Evolutionary conservation across 139 green algal genomes (phyloP).

Genomic region (Volvox africanus): DNA sequence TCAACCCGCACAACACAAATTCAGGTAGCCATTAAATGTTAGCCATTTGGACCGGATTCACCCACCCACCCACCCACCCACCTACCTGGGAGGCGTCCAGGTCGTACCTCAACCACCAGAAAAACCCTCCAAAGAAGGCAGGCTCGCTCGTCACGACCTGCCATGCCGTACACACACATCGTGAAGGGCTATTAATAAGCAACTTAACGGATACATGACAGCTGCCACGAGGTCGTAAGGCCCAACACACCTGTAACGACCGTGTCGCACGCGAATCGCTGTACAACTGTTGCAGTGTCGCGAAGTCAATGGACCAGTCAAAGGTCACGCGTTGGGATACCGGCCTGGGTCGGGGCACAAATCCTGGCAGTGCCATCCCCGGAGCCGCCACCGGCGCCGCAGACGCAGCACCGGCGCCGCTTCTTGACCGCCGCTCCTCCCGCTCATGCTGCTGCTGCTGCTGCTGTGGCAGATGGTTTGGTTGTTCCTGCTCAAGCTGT

Average conservation of each 20-base stretch:
- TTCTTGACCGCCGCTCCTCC: neutral
- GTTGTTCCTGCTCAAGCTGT: neutral
- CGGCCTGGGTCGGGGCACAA: neutral
- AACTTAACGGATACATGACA: too few species aligned
- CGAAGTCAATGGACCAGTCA: conserved; percentile 48
- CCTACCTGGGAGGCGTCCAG: conserved; percentile 43
- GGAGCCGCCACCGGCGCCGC: conserved; percentile 2
- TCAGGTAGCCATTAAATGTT: too few species aligned
- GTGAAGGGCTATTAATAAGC: neutral
- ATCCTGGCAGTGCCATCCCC: neutral
- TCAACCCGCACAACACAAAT: too few species aligned
- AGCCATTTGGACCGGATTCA: neutral
- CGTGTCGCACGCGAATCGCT: conserved; percentile 18
- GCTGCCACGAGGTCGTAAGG: neutral
- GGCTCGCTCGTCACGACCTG: conserved; percentile 46
- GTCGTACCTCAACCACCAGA: conserved; percentile 49
- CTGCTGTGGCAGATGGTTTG: neutral
- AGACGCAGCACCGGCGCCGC: neutral
- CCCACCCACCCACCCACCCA: neutral
- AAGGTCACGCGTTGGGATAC: conserved; percentile 39
- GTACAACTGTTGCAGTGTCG: conserved; percentile 47
- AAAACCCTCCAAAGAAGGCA: conserved; percentile 45
- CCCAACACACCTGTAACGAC: conserved; percentile 25
- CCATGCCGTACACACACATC: neutral
- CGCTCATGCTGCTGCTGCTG: neutral